phyloP scores from a whole-genome alignment of 352 stramenopile genomes.

The Phytophthora boehmeriae region DNA sequence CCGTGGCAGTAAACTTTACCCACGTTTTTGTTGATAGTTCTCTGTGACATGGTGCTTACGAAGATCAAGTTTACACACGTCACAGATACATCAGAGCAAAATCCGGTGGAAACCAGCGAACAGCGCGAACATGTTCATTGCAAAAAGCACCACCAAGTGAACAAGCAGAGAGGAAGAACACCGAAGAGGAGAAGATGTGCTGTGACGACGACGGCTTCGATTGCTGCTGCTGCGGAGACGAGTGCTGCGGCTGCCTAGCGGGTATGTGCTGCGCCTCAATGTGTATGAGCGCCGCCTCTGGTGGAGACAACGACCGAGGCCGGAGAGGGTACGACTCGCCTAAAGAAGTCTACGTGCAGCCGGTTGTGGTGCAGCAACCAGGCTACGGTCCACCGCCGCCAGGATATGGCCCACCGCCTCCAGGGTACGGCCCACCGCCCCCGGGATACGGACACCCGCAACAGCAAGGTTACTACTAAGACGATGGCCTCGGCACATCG shows the following conservation, averaged over 20 bases:
- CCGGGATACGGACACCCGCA: background rate
- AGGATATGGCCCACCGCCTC: constrained; percentile 2
- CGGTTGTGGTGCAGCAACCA: background rate
- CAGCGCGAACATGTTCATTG: background rate
- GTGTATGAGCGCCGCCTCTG: background rate
- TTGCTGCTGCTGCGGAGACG: constrained; percentile 6
- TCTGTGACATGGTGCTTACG: constrained; percentile 23
- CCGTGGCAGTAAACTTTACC: constrained; percentile 3
- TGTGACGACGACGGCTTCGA: background rate
- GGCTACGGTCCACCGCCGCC: background rate
- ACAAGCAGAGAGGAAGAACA: constrained; percentile 1
- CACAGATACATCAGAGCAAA: constrained; percentile 17
- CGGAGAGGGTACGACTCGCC: constrained; percentile 5
- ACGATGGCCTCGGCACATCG: no score
- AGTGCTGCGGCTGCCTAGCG: constrained; percentile 4
- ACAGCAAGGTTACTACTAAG: constrained; percentile 1
- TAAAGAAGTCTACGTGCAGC: constrained; percentile 5
- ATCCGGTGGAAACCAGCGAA: constrained; percentile 2
- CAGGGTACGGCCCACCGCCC: background rate
- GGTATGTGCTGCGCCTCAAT: constrained; percentile 3
- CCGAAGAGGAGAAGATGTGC: constrained; percentile 4
- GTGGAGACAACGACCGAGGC: background rate
- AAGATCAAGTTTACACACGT: constrained; percentile 23
- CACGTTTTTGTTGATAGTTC: constrained; percentile 13
- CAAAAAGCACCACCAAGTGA: background rate